Percentiles rank a stretch among this genome's conserved stretches.
phyloP scores from a whole-genome alignment of 768 basidiomycete species.

The Amanita phalloides region DNA sequence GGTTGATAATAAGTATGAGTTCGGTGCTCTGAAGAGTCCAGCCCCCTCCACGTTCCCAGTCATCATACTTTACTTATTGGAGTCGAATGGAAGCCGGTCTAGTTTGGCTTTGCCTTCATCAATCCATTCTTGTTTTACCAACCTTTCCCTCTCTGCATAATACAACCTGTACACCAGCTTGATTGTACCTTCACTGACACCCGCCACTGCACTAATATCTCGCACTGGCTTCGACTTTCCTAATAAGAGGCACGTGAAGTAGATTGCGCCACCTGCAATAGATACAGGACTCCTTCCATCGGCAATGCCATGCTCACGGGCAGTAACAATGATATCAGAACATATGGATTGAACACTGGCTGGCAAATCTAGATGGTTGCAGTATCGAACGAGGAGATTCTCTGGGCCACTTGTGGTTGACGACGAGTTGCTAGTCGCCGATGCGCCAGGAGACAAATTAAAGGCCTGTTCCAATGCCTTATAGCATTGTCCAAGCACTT shows the following conservation, averaged over 20 bases:
- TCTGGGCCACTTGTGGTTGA: conserved; percentile 63
- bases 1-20: neutral
- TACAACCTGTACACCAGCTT: conserved; percentile 81
- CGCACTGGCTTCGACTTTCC: conserved; percentile 64
- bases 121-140: conserved; percentile 83
- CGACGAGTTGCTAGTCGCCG: conserved; percentile 35
- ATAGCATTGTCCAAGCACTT: conserved; percentile 89
- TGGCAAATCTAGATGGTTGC: conserved; percentile 84
- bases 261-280: conserved; percentile 96
- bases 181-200: conserved; percentile 93
- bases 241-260: conserved; percentile 80
- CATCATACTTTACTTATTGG: conserved; percentile 20
- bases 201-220: conserved; percentile 86
- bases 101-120: conserved; percentile 65
- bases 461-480: conserved; percentile 83
- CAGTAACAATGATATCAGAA: conserved; percentile 70
- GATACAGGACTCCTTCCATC: conserved; percentile 94
- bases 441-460: conserved; percentile 76
- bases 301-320: conserved; percentile 77
- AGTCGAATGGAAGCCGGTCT: conserved; percentile 30
- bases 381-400: conserved; percentile 84
- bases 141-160: conserved; percentile 58
- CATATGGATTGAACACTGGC: conserved; percentile 77
- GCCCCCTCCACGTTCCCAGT: neutral
- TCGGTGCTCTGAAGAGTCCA: neutral